Evolutionary conservation across 352 stramenopile genomes (phyloP), one percentile per base, ranked within the genome.

Genomic region (Aphanomyces euteiches): DNA sequence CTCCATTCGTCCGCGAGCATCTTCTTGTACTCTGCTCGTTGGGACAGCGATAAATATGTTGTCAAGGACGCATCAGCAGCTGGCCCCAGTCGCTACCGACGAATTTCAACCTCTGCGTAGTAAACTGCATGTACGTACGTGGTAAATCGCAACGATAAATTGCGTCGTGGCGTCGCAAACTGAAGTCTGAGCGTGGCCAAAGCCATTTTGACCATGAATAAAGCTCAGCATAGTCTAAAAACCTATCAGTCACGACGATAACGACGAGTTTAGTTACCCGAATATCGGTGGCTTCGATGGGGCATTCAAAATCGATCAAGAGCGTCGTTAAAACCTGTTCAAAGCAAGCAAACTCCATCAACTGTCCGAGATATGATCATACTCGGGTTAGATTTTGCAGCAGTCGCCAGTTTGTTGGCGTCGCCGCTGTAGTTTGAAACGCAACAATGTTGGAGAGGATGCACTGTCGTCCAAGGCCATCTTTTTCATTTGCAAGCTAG

Each of bases 1-100:
- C 21, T 53, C 59, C 39, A 67, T 45, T 67, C 59, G 41, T 67
- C 57, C 1, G 28, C 54, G 17, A 61, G 10, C 12, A 61, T 61
- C 38, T 66, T 38, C 38, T 66, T 53, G 15, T 66, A 66, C 57
- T 41, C 8, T 10, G 40, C 13, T 28, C 38, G 4, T 19, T 66
- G 57, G 17, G 13, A 19, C 4, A 7, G 28, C 3, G 36, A 7
- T 3, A 50, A 19, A n/a, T 41, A 47, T 21, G 40, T 28, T 28
- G 28, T 41, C 57, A 66, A 50, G 57, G 12, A 28, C 0, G 12
- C 15, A 13, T 66, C 57, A 4, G 40, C 57, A 19, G 6, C 57
- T 3, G 6, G 10, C 21, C 57, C 57, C 0, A 66, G 57, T 7
- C 38, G 15, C 57, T 66, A 50, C 57, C 36, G 12, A 38, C 6